Evolutionary conservation across 495 filamentous ascomycete species (phyloP).

Genomic region (Sordaria brevicollis): DNA sequence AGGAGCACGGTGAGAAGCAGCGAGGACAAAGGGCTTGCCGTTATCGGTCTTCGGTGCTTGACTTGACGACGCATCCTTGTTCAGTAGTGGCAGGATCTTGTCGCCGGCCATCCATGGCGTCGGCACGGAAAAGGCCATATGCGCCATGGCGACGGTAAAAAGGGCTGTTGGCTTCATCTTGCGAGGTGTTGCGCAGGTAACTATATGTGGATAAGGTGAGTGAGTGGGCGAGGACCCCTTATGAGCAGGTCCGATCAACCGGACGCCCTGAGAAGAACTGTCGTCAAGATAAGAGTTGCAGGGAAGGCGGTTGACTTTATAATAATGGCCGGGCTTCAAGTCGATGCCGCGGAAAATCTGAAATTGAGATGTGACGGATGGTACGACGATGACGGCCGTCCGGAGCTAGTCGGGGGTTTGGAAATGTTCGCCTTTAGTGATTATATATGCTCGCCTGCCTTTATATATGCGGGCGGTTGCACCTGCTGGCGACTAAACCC

Average conservation of each 20-base stretch:
- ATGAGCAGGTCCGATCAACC: background rate
- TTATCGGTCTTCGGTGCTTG: background rate
- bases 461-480: background rate
- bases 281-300: background rate
- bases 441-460: background rate
- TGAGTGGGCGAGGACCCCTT: background rate
- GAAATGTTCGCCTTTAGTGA: background rate
- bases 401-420: background rate
- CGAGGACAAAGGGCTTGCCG: background rate
- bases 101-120: background rate
- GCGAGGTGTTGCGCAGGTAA: background rate
- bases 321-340: background rate
- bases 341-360: background rate
- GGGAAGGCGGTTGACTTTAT: background rate
- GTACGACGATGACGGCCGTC: background rate
- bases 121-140: constrained; percentile 10
- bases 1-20: background rate
- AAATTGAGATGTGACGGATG: background rate
- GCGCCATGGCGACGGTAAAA: constrained; percentile 8
- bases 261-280: background rate
- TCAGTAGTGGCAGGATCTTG: background rate
- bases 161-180: constrained; percentile 12
- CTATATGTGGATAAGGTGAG: background rate
- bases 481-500: background rate
- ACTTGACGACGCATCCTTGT: background rate